These are phyloP conservation scores for Huiozyma sinensis DNA, from an alignment of 805 yeast species.

Conservation along the genomic window DNA sequence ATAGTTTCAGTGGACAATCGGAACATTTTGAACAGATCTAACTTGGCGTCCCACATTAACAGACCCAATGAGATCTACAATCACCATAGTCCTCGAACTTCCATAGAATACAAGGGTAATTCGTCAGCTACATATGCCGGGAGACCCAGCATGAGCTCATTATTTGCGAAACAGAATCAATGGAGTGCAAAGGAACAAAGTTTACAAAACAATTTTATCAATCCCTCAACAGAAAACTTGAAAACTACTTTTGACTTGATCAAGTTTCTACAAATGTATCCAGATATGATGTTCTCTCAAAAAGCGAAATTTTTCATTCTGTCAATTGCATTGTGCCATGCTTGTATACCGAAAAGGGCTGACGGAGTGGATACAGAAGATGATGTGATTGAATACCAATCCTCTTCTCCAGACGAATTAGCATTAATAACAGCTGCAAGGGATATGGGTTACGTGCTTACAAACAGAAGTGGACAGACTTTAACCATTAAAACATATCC, in stretches of 20 bases:
- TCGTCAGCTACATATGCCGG: constrained; percentile 36
- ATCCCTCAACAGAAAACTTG: constrained; percentile 18
- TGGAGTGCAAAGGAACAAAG: background rate
- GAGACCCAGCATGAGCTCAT: constrained; percentile 48
- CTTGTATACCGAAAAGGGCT: constrained; percentile 62
- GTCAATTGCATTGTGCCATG: constrained; percentile 77
- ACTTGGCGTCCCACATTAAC: background rate
- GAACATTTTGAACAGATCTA: constrained; percentile 6
- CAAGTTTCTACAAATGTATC: constrained; percentile 58
- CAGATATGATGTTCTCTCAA: constrained; percentile 56
- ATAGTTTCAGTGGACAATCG: constrained; percentile 18
- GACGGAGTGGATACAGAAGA: constrained; percentile 19
- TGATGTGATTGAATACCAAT: constrained; percentile 65
- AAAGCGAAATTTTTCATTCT: constrained; percentile 72
- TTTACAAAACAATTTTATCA: too few relatives aligned
- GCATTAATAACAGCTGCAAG: constrained; percentile 92
- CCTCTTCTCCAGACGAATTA: constrained; percentile 93
- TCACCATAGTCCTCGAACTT: constrained; percentile 15
- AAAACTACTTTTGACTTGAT: constrained; percentile 59
- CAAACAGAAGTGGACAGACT: constrained; percentile 49
- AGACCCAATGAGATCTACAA: background rate
- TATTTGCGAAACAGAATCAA: constrained; percentile 8
- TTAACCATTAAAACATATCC: constrained; percentile 74
- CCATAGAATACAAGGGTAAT: constrained; percentile 34
- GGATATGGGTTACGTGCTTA: constrained; percentile 85